Base-by-base conservation (phyloP, 2,329 filamentous ascomycete species). In the Verticillium nonalfalfae region DNA sequence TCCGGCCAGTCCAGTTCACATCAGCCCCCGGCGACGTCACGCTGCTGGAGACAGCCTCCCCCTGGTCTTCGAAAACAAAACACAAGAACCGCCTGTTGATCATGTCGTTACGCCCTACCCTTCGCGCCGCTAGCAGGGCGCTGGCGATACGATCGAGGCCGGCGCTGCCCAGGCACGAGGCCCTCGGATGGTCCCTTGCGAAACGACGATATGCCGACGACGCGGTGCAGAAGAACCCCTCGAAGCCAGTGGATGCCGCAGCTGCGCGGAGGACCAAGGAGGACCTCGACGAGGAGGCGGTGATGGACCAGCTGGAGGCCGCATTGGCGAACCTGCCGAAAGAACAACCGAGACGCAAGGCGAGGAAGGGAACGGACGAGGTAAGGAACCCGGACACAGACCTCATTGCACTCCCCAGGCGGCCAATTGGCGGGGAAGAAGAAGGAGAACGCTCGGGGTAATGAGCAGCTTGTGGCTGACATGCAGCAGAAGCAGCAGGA, bases 101-200 rank as follows among this genome's bases (percentile, higher is more conserved):
- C 61, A 87, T 88, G 85, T 79, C 84, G 67, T 79, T 84, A 61
- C 78, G 82, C 73, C 73, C 84, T 67, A 81, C 79, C 64, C 66
- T 85, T 50, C 78, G 80, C 66, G 70, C 73, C 66, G 74, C 73
- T 59, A 74, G 76, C 69, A 74, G 78, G 63, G 72, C 75, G 54
- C 71, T 81, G 57, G 72, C 75, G 40, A 64, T 78, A 56, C 74
- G 76, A 60, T 66, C 75, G 45, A 69, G 73, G 65, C 72, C 76
- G 56, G 69, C 71, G 62, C 62, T 66, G 56, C 63, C 60, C 34
- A 62, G 62, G 38, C 66, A 64, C 56, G 65, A 65, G 38, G 64
- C 65, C 40, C 68, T 76, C 62, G 65, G 69, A 10, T 66, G 69
- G 21, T 65, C 68, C 34, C 39, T 66, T 10, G 59, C 66, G 52